Evolutionary conservation across 495 filamentous ascomycete species (phyloP).

Genomic region (Talaromyces thailandensis): DNA sequence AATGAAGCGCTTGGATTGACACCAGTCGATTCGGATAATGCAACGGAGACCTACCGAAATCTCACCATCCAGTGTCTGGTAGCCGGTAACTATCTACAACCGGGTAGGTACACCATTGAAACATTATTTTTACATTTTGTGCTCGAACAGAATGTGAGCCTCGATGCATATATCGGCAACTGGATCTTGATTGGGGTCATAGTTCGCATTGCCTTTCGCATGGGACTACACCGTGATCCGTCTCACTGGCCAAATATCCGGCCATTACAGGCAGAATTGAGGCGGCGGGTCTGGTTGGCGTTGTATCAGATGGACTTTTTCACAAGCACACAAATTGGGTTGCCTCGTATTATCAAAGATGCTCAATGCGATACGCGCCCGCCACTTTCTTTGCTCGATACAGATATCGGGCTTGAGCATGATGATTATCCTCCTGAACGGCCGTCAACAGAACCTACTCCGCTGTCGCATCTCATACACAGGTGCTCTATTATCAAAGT

Average conservation of each 20-base stretch:
- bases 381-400: background rate
- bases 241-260: slow-evolving; percentile 14
- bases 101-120: slow-evolving; percentile 75
- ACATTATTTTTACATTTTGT: slow-evolving; percentile 77
- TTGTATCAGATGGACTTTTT: slow-evolving; percentile 10
- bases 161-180: slow-evolving; percentile 70
- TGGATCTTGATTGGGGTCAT: slow-evolving; percentile 79
- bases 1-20: slow-evolving; percentile 57
- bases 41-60: slow-evolving; percentile 69
- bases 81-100: slow-evolving; percentile 81
- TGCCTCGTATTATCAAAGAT: slow-evolving; percentile 10
- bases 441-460: slow-evolving; percentile 5
- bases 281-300: slow-evolving; percentile 13
- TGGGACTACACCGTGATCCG: slow-evolving; percentile 17
- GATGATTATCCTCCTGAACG: slow-evolving; percentile 3
- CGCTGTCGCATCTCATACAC: slow-evolving; percentile 8
- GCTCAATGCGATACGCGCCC: slow-evolving; percentile 7
- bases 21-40: slow-evolving; percentile 62
- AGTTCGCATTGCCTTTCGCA: slow-evolving; percentile 26
- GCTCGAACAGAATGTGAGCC: slow-evolving; percentile 66
- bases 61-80: slow-evolving; percentile 82
- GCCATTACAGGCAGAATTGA: slow-evolving; percentile 15
- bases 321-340: slow-evolving; percentile 6
- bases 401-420: slow-evolving; percentile 3
- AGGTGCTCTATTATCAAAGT: slow-evolving; percentile 7